These are phyloP conservation scores for Claviceps sorghi DNA, from an alignment of 2,329 filamentous ascomycete species.

Conservation along the genomic window DNA sequence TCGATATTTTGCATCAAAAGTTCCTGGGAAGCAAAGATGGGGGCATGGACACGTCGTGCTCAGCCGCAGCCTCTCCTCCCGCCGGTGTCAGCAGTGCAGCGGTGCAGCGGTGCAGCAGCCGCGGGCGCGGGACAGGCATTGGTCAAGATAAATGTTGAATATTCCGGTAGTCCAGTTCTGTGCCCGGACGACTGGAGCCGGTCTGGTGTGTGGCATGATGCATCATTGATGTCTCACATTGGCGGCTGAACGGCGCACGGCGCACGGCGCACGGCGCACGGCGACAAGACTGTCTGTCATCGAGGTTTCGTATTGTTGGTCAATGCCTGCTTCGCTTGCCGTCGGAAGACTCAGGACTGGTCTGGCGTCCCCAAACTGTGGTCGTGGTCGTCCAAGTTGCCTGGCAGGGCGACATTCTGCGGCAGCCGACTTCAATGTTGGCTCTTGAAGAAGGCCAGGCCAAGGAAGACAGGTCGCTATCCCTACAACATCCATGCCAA, in stretches of 20 bases:
- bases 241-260: constrained; percentile 1
- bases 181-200: neutral
- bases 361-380: neutral
- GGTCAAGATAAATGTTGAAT: neutral
- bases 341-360: neutral
- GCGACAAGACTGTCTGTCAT: neutral
- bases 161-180: neutral
- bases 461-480: neutral
- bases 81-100: neutral
- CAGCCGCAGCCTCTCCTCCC: neutral
- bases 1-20: neutral
- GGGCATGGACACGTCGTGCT: neutral
- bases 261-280: neutral
- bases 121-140: too few species aligned
- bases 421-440: too few species aligned
- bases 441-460: neutral
- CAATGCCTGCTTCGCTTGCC: neutral
- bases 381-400: neutral
- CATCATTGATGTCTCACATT: neutral
- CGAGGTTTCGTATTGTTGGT: neutral
- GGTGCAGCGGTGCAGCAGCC: neutral
- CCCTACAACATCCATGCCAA: neutral
- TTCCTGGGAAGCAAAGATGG: neutral
- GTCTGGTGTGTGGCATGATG: neutral
- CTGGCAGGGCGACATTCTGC: neutral